Conservation (phyloP, 129 eudicot species). For the Escallonia rubra region DNA sequence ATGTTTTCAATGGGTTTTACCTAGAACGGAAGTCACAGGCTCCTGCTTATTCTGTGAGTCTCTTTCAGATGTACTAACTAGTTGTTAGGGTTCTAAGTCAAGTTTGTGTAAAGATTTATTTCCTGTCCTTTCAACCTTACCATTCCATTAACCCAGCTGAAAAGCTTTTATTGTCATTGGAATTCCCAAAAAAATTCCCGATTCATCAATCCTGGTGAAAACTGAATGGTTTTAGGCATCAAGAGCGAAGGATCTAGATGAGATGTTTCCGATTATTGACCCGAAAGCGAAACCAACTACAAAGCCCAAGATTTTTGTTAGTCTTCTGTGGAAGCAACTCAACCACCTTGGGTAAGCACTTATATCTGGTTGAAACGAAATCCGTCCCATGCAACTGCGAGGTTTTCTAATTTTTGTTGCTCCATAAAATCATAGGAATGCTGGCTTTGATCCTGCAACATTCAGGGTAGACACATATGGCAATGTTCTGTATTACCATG, state of each 20-base stretch:
- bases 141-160: too few species aligned
- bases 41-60: too few species aligned
- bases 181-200: too few species aligned
- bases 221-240: constrained; percentile 34
- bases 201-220: neutral
- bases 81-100: too few species aligned
- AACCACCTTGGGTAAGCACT: constrained; percentile 80
- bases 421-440: constrained; percentile 44
- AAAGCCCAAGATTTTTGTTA: constrained; percentile 64
- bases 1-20: too few species aligned
- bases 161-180: too few species aligned
- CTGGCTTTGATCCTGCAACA: constrained; percentile 95
- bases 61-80: too few species aligned
- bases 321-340: constrained; percentile 91
- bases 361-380: neutral
- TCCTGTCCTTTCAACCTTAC: too few species aligned
- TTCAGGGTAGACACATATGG: constrained; percentile 95
- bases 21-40: too few species aligned
- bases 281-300: constrained; percentile 73
- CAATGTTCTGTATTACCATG: constrained; percentile 85
- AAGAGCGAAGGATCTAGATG: constrained; percentile 68
- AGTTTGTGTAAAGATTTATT: too few species aligned
- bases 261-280: constrained; percentile 69
- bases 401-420: neutral
- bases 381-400: neutral